Percentiles rank a stretch among this genome's conserved stretches.
These are phyloP conservation scores for Tylopilus sp. DNA, from an alignment of 768 basidiomycete genomes.

Conservation along the genomic window DNA sequence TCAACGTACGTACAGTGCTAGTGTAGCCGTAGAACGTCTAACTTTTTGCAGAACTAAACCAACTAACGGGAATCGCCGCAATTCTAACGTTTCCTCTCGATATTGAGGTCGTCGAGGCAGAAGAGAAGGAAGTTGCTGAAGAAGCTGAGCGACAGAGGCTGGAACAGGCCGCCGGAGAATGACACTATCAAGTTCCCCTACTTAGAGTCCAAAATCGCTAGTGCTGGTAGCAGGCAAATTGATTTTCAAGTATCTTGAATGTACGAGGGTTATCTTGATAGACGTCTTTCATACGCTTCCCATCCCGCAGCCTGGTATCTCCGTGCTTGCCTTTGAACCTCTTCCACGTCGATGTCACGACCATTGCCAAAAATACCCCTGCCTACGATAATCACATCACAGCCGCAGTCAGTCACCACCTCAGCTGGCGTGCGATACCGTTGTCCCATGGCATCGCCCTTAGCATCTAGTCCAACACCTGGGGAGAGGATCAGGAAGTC, in stretches of 20 bases:
- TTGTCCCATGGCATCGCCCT: conserved; percentile 88
- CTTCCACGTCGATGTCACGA: conserved; percentile 36
- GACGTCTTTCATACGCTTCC: conserved; percentile 78
- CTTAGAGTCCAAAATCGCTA: too few relatives aligned
- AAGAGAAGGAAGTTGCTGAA: conserved; percentile 74
- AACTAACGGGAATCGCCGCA: conserved; percentile 91
- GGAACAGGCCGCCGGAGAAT: conserved; percentile 7
- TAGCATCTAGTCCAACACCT: conserved; percentile 79
- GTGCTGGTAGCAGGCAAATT: not conserved
- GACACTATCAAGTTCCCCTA: not conserved
- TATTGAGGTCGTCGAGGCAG: conserved; percentile 90
- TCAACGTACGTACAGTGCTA: conserved; percentile 64
- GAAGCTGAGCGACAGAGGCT: conserved; percentile 28
- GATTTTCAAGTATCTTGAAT: not conserved
- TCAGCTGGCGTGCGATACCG: conserved; percentile 89
- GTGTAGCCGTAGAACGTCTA: not conserved
- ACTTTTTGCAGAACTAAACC: conserved; percentile 75
- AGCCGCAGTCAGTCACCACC: conserved; percentile 76
- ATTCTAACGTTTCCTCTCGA: conserved; percentile 95
- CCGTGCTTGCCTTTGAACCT: conserved; percentile 64
- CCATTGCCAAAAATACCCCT: conserved; percentile 84
- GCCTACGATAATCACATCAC: conserved; percentile 97
- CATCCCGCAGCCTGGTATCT: conserved; percentile 85
- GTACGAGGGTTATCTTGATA: conserved; percentile 13
- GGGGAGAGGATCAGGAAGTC: conserved; percentile 93